Percentiles rank a stretch among this genome's conserved stretches.
Conservation (phyloP, 78 protist genomes). For the Dictyostelium purpureum region DNA sequence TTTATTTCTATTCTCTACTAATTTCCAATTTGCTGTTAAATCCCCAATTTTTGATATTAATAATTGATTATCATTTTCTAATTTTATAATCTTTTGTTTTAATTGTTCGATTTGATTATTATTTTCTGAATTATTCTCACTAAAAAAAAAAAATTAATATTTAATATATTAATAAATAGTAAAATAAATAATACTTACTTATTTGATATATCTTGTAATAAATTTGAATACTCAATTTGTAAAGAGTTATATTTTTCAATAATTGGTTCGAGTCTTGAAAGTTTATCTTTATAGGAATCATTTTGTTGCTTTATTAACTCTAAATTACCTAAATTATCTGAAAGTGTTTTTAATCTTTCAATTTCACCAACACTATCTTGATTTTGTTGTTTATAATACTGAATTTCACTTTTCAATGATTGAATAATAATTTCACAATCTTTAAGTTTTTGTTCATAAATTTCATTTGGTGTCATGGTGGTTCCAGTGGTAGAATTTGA, state of each 20-base stretch:
- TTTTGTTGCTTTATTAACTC: slow-evolving; percentile 41
- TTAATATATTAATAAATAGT: too few relatives aligned
- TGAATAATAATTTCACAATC: slow-evolving; percentile 30
- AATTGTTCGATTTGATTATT: background rate
- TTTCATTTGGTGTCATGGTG: background rate
- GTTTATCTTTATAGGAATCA: slow-evolving; percentile 5
- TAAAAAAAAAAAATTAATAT: too few relatives aligned
- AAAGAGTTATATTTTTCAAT: slow-evolving; percentile 12
- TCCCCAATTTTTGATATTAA: slow-evolving; percentile 45
- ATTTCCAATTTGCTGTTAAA: slow-evolving; percentile 6
- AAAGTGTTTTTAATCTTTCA: background rate
- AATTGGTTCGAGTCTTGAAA: slow-evolving; percentile 11
- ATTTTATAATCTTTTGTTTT: slow-evolving; percentile 17
- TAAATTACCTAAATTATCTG: slow-evolving; percentile 23
- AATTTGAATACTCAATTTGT: background rate
- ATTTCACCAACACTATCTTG: background rate
- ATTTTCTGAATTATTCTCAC: too few relatives aligned
- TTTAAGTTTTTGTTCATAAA: background rate
- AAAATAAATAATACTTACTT: too few relatives aligned
- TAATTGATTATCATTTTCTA: slow-evolving; percentile 35
- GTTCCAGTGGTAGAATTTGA: background rate
- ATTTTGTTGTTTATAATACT: slow-evolving; percentile 10
- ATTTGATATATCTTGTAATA: too few relatives aligned
- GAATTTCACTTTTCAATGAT: slow-evolving; percentile 55
- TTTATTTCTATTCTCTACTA: slow-evolving; percentile 32